Base-by-base conservation (phyloP, 2,329 filamentous ascomycete species). In the Ophiostoma quercus region DNA sequence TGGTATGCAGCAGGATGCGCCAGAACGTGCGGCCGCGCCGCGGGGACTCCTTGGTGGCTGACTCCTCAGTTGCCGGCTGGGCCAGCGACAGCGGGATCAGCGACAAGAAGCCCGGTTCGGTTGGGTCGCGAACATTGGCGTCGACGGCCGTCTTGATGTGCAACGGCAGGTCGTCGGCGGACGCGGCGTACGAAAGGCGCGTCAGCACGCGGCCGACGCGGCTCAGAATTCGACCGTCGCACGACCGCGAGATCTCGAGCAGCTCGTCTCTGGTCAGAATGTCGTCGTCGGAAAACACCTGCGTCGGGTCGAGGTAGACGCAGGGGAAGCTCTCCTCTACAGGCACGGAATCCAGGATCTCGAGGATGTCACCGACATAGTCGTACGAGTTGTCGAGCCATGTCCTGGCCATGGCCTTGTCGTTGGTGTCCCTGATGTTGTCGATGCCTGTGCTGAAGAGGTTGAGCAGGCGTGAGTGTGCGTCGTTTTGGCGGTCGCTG, bases 381-480 rank as follows among this genome's bases (percentile, higher is more conserved):
- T 85, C 80, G 73, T 85, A 85, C 1, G 83, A 85, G 69, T 82
- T 82, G 12, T 82, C 82, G 1, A 85, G 76, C 84, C 84, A 86
- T 0, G 69, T 71, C 73, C 80, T 82, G 80, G 84, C 80, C 0
- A 75, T 75, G 0, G 68, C 70, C 72, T 79, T 82, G 57, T 81
- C 77, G 0, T 76, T 73, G 0, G 62, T 41, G 37, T 80, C 69
- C 0, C 66, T 29, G 34, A 83, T 78, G 0, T 72, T 75, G 5
- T 81, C 78, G 1, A 84, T 77, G n/a, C 78, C 72, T 0, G 74
- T 70, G 1, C 81, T 78, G 68, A 85, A 84, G 0, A 77, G 74
- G n/a, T 77, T 71, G 19, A 84, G 77, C 0, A 85, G 77, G 1
- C 73, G 76, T 60, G 82, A 78, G 3, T 83, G 79, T 1, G 75